These are phyloP conservation scores for Neurospora sp. DNA, from an alignment of 495 filamentous ascomycete species.

Conservation along the genomic window DNA sequence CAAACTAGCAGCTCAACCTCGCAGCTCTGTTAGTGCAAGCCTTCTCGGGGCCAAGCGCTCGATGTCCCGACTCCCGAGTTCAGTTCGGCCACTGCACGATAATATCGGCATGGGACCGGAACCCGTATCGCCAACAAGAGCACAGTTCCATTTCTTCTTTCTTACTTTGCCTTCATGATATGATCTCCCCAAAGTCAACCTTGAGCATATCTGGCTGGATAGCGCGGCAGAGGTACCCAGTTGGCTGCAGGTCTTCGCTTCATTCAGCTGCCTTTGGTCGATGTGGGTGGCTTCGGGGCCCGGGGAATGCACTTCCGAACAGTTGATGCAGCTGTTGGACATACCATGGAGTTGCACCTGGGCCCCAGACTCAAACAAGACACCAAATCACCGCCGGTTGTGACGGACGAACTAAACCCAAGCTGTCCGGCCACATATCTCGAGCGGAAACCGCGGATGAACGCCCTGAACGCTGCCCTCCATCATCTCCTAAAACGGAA, in stretches of 20 bases:
- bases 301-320: not conserved
- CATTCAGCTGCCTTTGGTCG: not conserved
- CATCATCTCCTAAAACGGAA: not conserved
- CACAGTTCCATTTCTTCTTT: not conserved
- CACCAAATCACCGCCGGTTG: not conserved
- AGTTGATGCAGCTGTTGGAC: not conserved
- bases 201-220: not conserved
- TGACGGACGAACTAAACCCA: not conserved
- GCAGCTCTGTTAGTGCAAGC: not conserved
- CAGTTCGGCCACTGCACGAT: not conserved
- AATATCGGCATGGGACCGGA: not conserved
- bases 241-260: not conserved
- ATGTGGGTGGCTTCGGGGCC: not conserved
- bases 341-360: not conserved
- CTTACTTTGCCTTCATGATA: too few relatives aligned
- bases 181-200: not conserved
- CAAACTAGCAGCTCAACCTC: not conserved
- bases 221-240: not conserved
- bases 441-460: not conserved
- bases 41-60: not conserved
- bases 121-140: not conserved
- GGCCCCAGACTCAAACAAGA: not conserved
- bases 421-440: not conserved
- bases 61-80: not conserved
- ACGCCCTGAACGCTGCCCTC: not conserved